Evolutionary conservation across 2,329 filamentous ascomycete genomes (phyloP).

Genomic region (Colletotrichum nymphaeae): DNA sequence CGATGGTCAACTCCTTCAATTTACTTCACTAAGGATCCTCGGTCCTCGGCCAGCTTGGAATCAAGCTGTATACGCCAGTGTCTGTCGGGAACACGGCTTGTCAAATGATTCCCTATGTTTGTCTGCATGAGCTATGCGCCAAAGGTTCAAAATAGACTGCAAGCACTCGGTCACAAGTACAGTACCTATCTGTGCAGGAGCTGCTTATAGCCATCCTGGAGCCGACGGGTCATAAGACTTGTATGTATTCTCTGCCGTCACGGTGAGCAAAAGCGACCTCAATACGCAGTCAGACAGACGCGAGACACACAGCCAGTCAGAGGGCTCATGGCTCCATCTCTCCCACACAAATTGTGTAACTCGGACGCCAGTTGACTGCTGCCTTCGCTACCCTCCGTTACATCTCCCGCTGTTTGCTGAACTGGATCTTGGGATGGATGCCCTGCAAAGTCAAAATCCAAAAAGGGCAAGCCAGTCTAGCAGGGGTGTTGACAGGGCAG

Average conservation of each 20-base stretch:
- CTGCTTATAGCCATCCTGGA: neutral
- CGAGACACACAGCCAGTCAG: neutral
- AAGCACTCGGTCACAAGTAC: conserved; percentile 2
- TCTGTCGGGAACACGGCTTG: neutral
- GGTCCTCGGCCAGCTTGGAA: conserved; percentile 20
- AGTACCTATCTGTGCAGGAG: conserved; percentile 1
- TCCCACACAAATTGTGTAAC: neutral
- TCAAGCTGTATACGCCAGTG: neutral
- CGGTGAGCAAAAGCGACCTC: conserved; percentile 26
- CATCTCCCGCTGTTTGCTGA: neutral
- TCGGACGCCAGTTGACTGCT: neutral
- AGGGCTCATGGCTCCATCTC: neutral
- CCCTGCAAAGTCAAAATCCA: conserved; percentile 34
- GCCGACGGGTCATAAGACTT: conserved; percentile 7
- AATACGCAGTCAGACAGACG: conserved; percentile 20
- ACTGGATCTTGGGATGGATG: neutral
- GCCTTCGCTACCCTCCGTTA: conserved; percentile 2
- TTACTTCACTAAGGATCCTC: conserved; percentile 3
- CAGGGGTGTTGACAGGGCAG: conserved; percentile 29
- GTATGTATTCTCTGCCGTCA: conserved; percentile 1
- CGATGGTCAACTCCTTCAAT: conserved; percentile 5
- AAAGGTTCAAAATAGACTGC: conserved; percentile 1
- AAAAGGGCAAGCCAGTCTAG: conserved; percentile 29
- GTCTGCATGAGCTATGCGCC: neutral
- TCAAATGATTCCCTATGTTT: conserved; percentile 3